Evolutionary conservation across 1,284 basidiomycete species (phyloP), one percentile per base, ranked within the genome.

Genomic region (Cryptococcus sp.): DNA sequence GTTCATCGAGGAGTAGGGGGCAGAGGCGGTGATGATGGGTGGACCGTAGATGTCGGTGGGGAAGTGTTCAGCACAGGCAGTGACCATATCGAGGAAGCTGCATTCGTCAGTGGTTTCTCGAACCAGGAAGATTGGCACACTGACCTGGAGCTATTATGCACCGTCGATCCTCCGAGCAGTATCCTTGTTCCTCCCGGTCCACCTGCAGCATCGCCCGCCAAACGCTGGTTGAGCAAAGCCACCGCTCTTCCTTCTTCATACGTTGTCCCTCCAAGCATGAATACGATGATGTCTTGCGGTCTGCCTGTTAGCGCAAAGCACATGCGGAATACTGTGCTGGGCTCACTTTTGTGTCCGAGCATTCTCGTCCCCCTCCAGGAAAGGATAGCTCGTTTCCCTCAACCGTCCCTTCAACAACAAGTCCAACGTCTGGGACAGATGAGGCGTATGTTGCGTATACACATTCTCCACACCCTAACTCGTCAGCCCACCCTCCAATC

Each of bases 381-480:
- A 97, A 0, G 95, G 93, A 73, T 98, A 93, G 54, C 83, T 89
- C 2, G 82, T 80, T 57, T 97, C 94, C 57, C 82, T 84, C 54
- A 98, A 70, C 41, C 87, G 78, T 12, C 92, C 94, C 62, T 83
- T 90, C 62, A 95, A 80, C 2, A 99, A 74, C 48, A 87, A 80
- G 65, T 99, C 95, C 19, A 98, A 74, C 5, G 94, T 98, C 65
- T 97, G 84, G 0, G 86, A 83, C 3, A 99, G 77, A 70, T 95
- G 92, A 9, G 95, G 95, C 14, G 85, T 86, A 65, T 98, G 95
- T 65, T 98, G 95, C 48, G 93, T 99, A 68, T 97, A 99, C 7
- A 98, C 94, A 64, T 99, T 99, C 71, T 99, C 95, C 5, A 98
- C 95, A 6, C 95, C 95, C 86, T 90, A 49, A 0, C 22, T 41